These are phyloP conservation scores for Solanum raphanifolium DNA, from an alignment of 257 asterid genomes.

Conservation along the genomic window DNA sequence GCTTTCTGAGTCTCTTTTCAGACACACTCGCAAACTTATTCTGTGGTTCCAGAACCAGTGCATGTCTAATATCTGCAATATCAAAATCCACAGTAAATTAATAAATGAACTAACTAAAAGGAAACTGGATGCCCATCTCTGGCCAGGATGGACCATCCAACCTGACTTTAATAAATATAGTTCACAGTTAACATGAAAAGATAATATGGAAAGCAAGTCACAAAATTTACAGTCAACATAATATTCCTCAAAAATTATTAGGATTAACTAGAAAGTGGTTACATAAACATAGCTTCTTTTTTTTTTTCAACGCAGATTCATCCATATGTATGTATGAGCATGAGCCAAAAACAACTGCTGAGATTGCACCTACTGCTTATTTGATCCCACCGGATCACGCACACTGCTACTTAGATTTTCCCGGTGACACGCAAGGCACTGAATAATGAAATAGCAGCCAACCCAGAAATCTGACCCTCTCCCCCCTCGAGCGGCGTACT, in stretches of 20 bases:
- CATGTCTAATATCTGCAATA: constrained; percentile 81
- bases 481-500: neutral
- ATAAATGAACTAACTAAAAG: neutral
- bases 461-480: neutral
- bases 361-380: neutral
- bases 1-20: constrained; percentile 71
- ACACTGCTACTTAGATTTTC: neutral
- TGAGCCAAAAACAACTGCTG: neutral
- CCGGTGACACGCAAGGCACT: neutral
- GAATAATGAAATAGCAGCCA: neutral
- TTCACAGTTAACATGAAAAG: neutral
- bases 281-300: neutral
- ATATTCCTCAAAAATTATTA: neutral
- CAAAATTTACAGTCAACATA: neutral
- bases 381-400: neutral
- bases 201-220: neutral
- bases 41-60: constrained; percentile 90
- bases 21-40: constrained; percentile 64
- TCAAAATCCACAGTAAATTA: neutral
- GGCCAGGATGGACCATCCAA: neutral
- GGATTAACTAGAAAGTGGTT: neutral
- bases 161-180: neutral
- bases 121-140: neutral
- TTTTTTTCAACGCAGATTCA: neutral
- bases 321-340: neutral